phyloP scores from a whole-genome alignment of 2,329 filamentous ascomycete genomes.

The Fusarium subglutinans region DNA sequence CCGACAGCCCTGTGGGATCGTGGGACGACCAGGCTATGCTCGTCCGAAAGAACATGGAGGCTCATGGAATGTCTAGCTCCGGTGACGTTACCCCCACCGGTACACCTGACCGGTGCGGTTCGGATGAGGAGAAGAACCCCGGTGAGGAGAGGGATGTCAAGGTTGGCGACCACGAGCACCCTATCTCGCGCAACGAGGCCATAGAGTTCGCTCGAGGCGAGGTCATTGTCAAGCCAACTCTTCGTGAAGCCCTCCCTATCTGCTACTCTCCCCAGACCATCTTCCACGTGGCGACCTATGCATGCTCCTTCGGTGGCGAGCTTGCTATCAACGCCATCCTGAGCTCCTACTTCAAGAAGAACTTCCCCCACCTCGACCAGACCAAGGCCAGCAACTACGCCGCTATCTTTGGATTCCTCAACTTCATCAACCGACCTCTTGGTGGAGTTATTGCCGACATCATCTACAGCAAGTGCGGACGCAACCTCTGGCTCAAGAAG shows the following conservation, averaged over 20 bases:
- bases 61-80: conserved; percentile 52
- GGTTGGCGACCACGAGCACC: conserved; percentile 55
- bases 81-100: conserved; percentile 63
- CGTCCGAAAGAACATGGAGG: conserved; percentile 61
- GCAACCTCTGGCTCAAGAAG: conserved; percentile 50
- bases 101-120: conserved; percentile 49
- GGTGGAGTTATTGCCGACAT: conserved; percentile 68
- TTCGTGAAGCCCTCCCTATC: conserved; percentile 57
- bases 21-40: conserved; percentile 78
- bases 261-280: conserved; percentile 63
- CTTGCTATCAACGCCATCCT: conserved; percentile 70
- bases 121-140: conserved; percentile 48
- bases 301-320: conserved; percentile 71
- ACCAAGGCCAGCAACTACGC: conserved; percentile 70
- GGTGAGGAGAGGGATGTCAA: conserved; percentile 49
- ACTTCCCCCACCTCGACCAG: conserved; percentile 66
- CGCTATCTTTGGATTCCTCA: conserved; percentile 79
- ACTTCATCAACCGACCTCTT: conserved; percentile 72
- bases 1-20: conserved; percentile 83
- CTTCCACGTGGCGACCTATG: conserved; percentile 66
- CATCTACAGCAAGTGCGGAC: conserved; percentile 54
- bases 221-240: conserved; percentile 64
- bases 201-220: conserved; percentile 64
- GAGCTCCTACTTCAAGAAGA: conserved; percentile 66
- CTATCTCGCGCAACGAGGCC: conserved; percentile 60